Percentiles rank a stretch among this genome's conserved stretches.
Evolutionary conservation across 2,329 filamentous ascomycete genomes (phyloP).

Genomic region (Colletotrichum euphorbiae): DNA sequence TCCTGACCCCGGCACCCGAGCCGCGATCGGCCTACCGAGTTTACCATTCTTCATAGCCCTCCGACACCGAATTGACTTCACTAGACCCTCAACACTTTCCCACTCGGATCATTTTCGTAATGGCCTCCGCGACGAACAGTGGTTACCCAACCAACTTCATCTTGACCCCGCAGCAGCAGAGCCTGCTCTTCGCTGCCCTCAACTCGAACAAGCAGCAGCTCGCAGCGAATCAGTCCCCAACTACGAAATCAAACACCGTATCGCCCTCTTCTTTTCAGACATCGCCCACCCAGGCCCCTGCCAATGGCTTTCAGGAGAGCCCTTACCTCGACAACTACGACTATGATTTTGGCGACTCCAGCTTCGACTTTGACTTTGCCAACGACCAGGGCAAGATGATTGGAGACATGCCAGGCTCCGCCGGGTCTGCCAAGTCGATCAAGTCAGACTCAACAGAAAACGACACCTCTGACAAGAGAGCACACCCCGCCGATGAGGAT

Average conservation of each 20-base stretch:
- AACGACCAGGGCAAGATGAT: constrained; percentile 74
- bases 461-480: constrained; percentile 76
- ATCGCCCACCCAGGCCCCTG: constrained; percentile 59
- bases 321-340: constrained; percentile 84
- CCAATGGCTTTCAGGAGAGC: constrained; percentile 75
- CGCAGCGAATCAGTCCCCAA: constrained; percentile 49
- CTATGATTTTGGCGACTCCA: constrained; percentile 80
- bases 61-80: constrained; percentile 19
- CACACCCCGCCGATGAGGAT: constrained; percentile 77
- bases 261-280: constrained; percentile 62
- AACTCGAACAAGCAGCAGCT: constrained; percentile 71
- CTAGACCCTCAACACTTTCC: constrained; percentile 23
- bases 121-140: constrained; percentile 62
- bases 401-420: constrained; percentile 75
- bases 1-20: constrained; percentile 31
- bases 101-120: constrained; percentile 46
- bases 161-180: constrained; percentile 81
- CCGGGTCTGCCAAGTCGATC: constrained; percentile 62
- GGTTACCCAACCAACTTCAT: constrained; percentile 68
- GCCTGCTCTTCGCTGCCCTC: constrained; percentile 79
- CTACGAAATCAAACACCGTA: constrained; percentile 55
- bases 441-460: constrained; percentile 66
- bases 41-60: constrained; percentile 24
- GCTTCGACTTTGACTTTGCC: constrained; percentile 77
- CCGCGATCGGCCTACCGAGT: constrained; percentile 38